phyloP scores from a whole-genome alignment of 768 basidiomycete species.

The Daedalea quercina region DNA sequence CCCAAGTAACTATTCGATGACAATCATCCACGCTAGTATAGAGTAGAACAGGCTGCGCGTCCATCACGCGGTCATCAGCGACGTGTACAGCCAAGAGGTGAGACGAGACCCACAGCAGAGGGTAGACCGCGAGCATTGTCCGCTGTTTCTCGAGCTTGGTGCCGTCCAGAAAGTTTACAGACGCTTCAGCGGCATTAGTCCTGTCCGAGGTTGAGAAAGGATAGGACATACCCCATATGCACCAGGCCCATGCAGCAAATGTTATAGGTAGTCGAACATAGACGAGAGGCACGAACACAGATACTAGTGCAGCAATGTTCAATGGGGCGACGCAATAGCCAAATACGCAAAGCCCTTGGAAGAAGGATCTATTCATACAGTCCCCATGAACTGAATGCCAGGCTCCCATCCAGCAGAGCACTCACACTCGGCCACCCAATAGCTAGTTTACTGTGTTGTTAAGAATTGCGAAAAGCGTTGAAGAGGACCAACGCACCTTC shows the following conservation, averaged over 20 bases:
- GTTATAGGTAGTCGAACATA: slow-evolving; percentile 86
- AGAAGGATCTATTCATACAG: slow-evolving; percentile 63
- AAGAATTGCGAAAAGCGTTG: too few relatives aligned
- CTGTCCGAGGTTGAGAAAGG: background rate
- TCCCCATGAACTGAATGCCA: background rate
- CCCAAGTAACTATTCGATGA: slow-evolving; percentile 60
- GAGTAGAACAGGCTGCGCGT: slow-evolving; percentile 78
- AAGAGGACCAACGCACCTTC: slow-evolving; percentile 47
- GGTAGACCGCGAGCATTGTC: slow-evolving; percentile 91
- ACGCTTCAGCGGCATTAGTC: slow-evolving; percentile 41
- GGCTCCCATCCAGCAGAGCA: too few relatives aligned
- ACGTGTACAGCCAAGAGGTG: background rate
- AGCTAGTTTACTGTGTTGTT: slow-evolving; percentile 37
- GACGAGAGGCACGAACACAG: slow-evolving; percentile 78
- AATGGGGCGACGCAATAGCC: slow-evolving; percentile 96
- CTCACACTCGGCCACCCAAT: slow-evolving; percentile 77
- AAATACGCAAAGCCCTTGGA: slow-evolving; percentile 90
- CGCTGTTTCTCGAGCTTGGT: slow-evolving; percentile 90
- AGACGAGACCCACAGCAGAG: slow-evolving; percentile 65
- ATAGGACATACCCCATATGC: slow-evolving; percentile 78
- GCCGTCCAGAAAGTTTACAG: slow-evolving; percentile 92
- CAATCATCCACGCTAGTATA: slow-evolving; percentile 94
- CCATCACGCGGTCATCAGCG: background rate
- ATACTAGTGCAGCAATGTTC: slow-evolving; percentile 81
- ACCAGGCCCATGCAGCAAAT: slow-evolving; percentile 89